phyloP scores from a whole-genome alignment of 2,329 filamentous ascomycete genomes.

The Biscogniauxia mediterranea region DNA sequence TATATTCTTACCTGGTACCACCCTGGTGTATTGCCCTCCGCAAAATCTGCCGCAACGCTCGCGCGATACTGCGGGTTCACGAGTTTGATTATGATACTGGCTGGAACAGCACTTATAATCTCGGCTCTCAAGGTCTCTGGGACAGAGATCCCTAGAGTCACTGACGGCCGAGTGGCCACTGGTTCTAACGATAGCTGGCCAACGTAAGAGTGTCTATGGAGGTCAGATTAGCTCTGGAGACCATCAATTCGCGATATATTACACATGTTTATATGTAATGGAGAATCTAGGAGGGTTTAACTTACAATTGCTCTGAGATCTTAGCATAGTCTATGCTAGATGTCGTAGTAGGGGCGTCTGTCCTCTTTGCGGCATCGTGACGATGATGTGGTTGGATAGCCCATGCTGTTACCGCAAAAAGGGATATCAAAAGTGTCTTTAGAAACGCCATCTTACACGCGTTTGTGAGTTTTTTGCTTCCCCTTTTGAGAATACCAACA shows the following conservation, averaged over 20 bases:
- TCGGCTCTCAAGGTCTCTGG: slow-evolving; percentile 2
- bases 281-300: too few relatives aligned
- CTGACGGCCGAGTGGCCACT: slow-evolving; percentile 1
- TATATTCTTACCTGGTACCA: slow-evolving; percentile 6
- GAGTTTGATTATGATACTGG: slow-evolving; percentile 3
- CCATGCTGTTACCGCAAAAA: not conserved
- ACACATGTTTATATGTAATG: not conserved
- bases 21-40: slow-evolving; percentile 3
- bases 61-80: slow-evolving; percentile 5
- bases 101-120: slow-evolving; percentile 7
- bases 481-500: not conserved
- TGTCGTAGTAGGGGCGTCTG: not conserved
- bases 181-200: slow-evolving; percentile 1
- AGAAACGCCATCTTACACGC: not conserved
- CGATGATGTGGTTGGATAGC: slow-evolving; percentile 1
- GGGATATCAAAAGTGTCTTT: not conserved
- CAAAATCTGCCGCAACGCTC: slow-evolving; percentile 7
- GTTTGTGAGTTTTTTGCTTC: not conserved
- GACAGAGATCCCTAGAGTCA: slow-evolving; percentile 3
- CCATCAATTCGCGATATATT: not conserved
- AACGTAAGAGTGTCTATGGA: not conserved
- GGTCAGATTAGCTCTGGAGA: not conserved
- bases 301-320: slow-evolving; percentile 3
- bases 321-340: slow-evolving; percentile 1
- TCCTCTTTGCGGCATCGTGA: slow-evolving; percentile 1